phyloP scores from a whole-genome alignment of 192 early-diverging fungal species.

The Haplosporangium gracile region DNA sequence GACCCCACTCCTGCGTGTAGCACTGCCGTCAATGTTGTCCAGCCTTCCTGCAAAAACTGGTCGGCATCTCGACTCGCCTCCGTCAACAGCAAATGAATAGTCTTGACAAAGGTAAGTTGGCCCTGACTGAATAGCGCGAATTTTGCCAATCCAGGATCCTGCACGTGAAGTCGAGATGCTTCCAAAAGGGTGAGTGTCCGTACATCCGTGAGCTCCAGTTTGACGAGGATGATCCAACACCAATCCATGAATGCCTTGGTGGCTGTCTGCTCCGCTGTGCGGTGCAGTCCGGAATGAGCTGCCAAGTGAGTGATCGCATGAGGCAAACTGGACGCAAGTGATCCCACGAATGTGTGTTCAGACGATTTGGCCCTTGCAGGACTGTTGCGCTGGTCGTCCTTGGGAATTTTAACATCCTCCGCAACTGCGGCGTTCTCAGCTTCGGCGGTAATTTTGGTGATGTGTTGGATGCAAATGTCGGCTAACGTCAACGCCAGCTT shows the following conservation, averaged over 20 bases:
- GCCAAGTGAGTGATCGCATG: conserved; percentile 43
- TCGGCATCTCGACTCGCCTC: conserved; percentile 51
- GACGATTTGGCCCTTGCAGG: conserved; percentile 16
- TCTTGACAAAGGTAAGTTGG: conserved; percentile 54
- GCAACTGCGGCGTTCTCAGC: background rate
- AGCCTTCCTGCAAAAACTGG: conserved; percentile 62
- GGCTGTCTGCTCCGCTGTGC: conserved; percentile 22
- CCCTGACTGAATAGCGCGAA: conserved; percentile 32
- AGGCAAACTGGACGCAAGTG: conserved; percentile 39
- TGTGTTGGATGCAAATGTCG: conserved; percentile 25
- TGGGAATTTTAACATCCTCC: background rate
- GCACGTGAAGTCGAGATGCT: conserved; percentile 33
- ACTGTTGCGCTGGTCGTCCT: background rate
- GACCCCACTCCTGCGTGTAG: conserved; percentile 39
- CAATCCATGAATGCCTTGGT: conserved; percentile 59
- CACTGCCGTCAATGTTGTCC: conserved; percentile 55
- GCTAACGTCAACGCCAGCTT: conserved; percentile 32
- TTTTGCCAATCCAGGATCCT: conserved; percentile 49
- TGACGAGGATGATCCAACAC: conserved; percentile 56
- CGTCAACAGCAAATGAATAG: conserved; percentile 58
- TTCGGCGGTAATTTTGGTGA: conserved; percentile 5
- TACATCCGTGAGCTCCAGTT: conserved; percentile 47
- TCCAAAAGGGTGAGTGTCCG: conserved; percentile 19
- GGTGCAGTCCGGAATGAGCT: conserved; percentile 47
- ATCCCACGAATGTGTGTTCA: conserved; percentile 13